Conservation (phyloP, 2,329 filamentous ascomycete genomes). For the Cordyceps militaris region DNA sequence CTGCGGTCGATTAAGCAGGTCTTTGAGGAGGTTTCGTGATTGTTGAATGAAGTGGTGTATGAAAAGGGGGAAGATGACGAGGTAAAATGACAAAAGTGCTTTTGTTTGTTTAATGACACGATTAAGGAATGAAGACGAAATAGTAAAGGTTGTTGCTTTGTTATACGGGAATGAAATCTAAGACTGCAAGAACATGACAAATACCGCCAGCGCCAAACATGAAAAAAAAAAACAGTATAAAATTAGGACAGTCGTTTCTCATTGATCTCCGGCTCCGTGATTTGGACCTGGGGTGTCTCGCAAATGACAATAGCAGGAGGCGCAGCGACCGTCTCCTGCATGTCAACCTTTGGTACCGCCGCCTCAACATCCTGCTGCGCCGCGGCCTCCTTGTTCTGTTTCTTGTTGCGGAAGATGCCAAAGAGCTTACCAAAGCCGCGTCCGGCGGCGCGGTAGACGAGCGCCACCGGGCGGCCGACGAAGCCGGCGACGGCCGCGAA, state of each 20-base stretch:
- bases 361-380: neutral
- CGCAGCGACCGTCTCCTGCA: neutral
- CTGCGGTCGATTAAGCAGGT: constrained; percentile 8
- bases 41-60: neutral
- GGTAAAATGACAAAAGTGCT: neutral
- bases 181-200: neutral
- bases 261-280: neutral
- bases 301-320: constrained; percentile 9
- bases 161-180: neutral
- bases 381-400: neutral
- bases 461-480: constrained; percentile 7
- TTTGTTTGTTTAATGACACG: neutral
- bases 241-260: constrained; percentile 2
- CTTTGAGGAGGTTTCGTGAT: constrained; percentile 9
- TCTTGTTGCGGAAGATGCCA: constrained; percentile 1
- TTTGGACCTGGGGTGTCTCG: constrained; percentile 5
- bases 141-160: neutral
- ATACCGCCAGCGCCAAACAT: neutral
- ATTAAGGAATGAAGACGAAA: neutral
- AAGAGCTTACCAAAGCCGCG: neutral
- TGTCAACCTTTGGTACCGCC: neutral
- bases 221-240: constrained; percentile 11
- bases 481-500: constrained; percentile 15
- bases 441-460: neutral
- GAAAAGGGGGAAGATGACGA: neutral